Evolutionary conservation across 495 filamentous ascomycete species (phyloP), one percentile per base, ranked within the genome.

Genomic region (Daldinia childiae): DNA sequence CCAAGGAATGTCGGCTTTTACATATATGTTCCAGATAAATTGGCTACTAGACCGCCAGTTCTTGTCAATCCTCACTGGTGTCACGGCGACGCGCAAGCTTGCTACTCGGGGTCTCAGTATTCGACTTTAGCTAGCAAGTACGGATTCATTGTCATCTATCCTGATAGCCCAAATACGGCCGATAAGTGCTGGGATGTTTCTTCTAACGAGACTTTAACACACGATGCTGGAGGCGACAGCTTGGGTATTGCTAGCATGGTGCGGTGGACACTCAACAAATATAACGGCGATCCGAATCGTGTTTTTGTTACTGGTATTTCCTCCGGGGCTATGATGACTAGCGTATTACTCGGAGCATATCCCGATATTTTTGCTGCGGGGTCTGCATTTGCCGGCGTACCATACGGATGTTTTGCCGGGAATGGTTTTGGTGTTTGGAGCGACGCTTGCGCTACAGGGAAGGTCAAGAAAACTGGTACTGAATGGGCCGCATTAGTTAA

Each of bases 191-290:
- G 88, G 87, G 89, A 91, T 64, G 86, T 89, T 43, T 83, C 83
- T 26, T 87, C 84, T 1, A 75, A 80, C 9, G 79, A 79, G 14
- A 81, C 87, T 2, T 79, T 90, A 7, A 86, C 82, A 29, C 87
- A 87, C 72, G 77, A 87, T 50, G 87, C 84, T n/a, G 87, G 87
- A 7, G 85, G 85, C 30, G 87, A 90, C 74, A 85, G 83, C 67
- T 80, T 85, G 48, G 83, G 83, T 21, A 89, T 91, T 57, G 85
- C 81, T 55, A 88, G 82, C 75, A 90, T 91, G 88, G 87, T 90
- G 6, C 81, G 71, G 7, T 86, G 79, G 74, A 80, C 82, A 0
- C 77, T 84, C 1, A 50, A 72, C 1, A 80, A 80, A 30, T 85
- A 86, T 69, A 72, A 74, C 4, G 84, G 77, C 6, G 82, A 87